These are phyloP conservation scores for Rosellinia necatrix DNA, from an alignment of 2,329 filamentous ascomycete genomes.

Conservation along the genomic window DNA sequence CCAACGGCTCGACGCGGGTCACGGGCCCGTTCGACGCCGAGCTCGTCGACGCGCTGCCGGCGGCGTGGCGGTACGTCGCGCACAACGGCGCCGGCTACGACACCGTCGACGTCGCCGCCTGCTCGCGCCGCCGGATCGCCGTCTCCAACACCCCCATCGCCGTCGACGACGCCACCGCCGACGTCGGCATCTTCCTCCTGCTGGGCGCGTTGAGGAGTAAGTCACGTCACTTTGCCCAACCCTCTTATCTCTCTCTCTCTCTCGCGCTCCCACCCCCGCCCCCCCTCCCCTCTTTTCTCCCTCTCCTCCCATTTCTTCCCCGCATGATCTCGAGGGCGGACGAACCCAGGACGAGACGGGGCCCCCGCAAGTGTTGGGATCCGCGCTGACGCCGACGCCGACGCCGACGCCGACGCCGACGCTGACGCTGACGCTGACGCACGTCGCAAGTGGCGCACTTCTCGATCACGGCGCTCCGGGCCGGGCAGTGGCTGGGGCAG, in stretches of 20 bases:
- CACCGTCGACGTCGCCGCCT: constrained; percentile 60
- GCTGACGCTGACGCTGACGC: no score
- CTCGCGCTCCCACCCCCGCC: no score
- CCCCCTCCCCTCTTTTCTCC: no score
- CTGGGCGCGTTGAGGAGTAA: constrained; percentile 53
- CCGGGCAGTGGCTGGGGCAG: constrained; percentile 49
- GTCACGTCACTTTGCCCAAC: neutral
- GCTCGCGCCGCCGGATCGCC: constrained; percentile 44
- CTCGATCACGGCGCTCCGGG: constrained; percentile 50
- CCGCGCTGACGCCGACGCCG: no score
- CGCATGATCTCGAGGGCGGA: no score
- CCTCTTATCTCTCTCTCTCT: neutral
- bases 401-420: no score
- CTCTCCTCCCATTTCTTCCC: no score
- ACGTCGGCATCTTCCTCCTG: constrained; percentile 55
- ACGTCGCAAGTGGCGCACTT: constrained; percentile 51
- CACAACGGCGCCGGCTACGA: constrained; percentile 65
- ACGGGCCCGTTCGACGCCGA: constrained; percentile 50
- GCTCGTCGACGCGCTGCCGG: constrained; percentile 49
- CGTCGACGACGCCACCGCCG: constrained; percentile 54
- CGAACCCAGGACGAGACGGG: no score
- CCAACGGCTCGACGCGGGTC: constrained; percentile 32
- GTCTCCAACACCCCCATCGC: constrained; percentile 41
- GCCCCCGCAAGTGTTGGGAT: no score
- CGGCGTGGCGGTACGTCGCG: constrained; percentile 53